These are phyloP conservation scores for Lathyrus aphaca DNA, from an alignment of 306 rosid genomes.

Conservation along the genomic window DNA sequence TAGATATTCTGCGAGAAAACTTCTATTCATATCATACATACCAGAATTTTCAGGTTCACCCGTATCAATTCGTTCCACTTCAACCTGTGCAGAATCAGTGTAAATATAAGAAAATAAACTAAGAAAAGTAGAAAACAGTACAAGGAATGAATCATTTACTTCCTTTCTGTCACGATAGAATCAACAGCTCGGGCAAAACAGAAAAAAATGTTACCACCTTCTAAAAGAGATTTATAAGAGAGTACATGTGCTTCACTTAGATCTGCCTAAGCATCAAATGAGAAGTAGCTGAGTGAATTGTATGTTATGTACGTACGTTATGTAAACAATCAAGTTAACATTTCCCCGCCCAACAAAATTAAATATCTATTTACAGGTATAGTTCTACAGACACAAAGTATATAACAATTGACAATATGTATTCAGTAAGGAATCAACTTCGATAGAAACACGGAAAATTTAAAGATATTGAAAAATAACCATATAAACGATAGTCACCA, in stretches of 20 bases:
- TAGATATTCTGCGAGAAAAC: constrained; percentile 10
- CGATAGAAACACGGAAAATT: not conserved
- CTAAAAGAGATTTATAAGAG: constrained; percentile 14
- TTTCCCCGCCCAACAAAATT: not conserved
- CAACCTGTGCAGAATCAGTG: constrained; percentile 59
- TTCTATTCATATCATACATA: constrained; percentile 38
- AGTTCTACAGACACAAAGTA: too few relatives aligned
- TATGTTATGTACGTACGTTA: not conserved
- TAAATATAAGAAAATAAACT: constrained; percentile 13
- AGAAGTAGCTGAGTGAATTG: constrained; percentile 10
- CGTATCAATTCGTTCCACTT: constrained; percentile 84
- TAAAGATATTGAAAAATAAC: not conserved
- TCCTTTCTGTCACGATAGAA: constrained; percentile 22
- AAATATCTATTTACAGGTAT: too few relatives aligned
- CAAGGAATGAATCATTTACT: constrained; percentile 19
- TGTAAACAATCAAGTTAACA: not conserved
- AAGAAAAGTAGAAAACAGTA: constrained; percentile 4
- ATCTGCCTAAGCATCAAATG: not conserved
- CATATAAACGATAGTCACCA: not conserved
- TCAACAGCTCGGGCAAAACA: constrained; percentile 9
- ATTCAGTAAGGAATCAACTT: not conserved
- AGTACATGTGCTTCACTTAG: constrained; percentile 23
- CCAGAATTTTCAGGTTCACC: constrained; percentile 76
- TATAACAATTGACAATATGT: too few relatives aligned
- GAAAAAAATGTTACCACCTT: constrained; percentile 18